A percentile compares a stretch with the other conserved stretches of the same genome.
Conservation (phyloP, 805 yeast genomes). For the Vanderwaltozyma polyspora region DNA sequence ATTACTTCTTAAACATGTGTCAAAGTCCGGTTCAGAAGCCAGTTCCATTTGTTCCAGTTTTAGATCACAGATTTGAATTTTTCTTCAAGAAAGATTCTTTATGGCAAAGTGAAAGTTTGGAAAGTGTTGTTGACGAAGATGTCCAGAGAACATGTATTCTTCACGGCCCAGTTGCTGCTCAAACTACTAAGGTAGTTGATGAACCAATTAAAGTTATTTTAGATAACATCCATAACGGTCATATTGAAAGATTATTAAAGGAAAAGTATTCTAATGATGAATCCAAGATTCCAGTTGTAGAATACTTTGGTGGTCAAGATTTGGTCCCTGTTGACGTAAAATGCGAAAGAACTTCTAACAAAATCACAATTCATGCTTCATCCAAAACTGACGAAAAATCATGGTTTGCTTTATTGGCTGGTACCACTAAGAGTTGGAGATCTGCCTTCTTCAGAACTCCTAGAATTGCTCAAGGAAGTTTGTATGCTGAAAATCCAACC, state of each 20-base stretch:
- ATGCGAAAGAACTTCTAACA: not conserved
- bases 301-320: slow-evolving; percentile 69
- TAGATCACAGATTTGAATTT: slow-evolving; percentile 88
- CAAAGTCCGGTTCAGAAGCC: slow-evolving; percentile 86
- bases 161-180: slow-evolving; percentile 98
- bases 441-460: slow-evolving; percentile 75
- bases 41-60: slow-evolving; percentile 91
- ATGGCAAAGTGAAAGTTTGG: slow-evolving; percentile 98
- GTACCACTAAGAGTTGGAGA: slow-evolving; percentile 73
- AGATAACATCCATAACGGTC: slow-evolving; percentile 85
- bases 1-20: slow-evolving; percentile 77
- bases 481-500: slow-evolving; percentile 69
- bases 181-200: slow-evolving; percentile 71
- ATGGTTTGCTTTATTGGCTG: slow-evolving; percentile 81
- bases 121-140: slow-evolving; percentile 90
- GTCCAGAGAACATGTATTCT: slow-evolving; percentile 98
- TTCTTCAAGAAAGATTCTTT: slow-evolving; percentile 97
- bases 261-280: slow-evolving; percentile 64
- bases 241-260: slow-evolving; percentile 54
- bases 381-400: slow-evolving; percentile 23
- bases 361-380: not conserved
- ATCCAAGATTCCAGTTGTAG: slow-evolving; percentile 72
- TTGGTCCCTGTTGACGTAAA: slow-evolving; percentile 32
- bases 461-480: slow-evolving; percentile 74
- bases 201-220: slow-evolving; percentile 89